Conservation (phyloP, 2,329 filamentous ascomycete species). For the Albifimbria verrucaria region DNA sequence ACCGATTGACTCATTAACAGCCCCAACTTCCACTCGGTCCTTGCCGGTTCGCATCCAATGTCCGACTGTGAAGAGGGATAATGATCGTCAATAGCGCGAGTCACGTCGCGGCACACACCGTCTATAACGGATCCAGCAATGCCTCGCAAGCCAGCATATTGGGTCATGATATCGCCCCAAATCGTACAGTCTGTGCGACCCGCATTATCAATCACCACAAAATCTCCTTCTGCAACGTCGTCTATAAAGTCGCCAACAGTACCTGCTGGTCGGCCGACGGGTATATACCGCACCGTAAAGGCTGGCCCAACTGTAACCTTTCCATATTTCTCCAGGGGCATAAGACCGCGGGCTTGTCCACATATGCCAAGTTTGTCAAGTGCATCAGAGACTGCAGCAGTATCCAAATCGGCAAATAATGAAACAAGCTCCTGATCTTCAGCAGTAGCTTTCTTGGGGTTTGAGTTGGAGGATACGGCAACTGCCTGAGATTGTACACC, state of each 20-base stretch:
- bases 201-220: conserved; percentile 29
- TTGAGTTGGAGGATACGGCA: too few species aligned
- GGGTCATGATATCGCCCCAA: conserved; percentile 33
- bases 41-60: conserved; percentile 31
- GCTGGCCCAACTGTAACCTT: conserved; percentile 27
- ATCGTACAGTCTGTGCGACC: conserved; percentile 31
- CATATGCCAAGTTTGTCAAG: conserved; percentile 14
- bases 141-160: conserved; percentile 26
- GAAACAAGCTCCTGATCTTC: conserved; percentile 11
- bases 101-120: conserved; percentile 28
- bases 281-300: conserved; percentile 27
- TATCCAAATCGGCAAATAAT: conserved; percentile 10
- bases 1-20: conserved; percentile 23
- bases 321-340: conserved; percentile 20
- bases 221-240: conserved; percentile 24
- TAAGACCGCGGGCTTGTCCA: conserved; percentile 13
- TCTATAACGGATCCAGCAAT: conserved; percentile 29
- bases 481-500: conserved; percentile 8
- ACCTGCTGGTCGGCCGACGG: conserved; percentile 11
- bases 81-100: conserved; percentile 21
- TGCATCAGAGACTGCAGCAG: conserved; percentile 11
- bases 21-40: conserved; percentile 26
- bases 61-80: conserved; percentile 27
- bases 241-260: conserved; percentile 30
- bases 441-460: neutral